These are phyloP conservation scores for Erythrobasidium yunnanense DNA, from an alignment of 768 basidiomycete species.

Conservation along the genomic window DNA sequence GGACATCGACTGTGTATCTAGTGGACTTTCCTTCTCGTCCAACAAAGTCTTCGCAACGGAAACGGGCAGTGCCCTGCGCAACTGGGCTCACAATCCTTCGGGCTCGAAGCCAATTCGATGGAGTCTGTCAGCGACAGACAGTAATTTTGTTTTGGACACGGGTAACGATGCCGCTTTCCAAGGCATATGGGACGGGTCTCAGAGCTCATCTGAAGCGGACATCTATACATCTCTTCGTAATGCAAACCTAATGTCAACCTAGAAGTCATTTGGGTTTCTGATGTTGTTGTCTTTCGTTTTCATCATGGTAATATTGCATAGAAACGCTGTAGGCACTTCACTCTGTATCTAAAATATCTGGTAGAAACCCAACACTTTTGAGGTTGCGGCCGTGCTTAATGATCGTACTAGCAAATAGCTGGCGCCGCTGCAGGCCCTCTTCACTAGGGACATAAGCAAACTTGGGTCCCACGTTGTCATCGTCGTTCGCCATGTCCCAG, in stretches of 20 bases:
- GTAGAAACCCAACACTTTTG: no score
- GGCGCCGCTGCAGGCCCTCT: background rate
- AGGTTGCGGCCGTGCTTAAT: background rate
- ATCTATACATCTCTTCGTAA: background rate
- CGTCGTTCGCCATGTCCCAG: background rate
- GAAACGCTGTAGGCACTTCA: no score
- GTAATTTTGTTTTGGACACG: background rate
- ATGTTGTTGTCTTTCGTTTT: no score
- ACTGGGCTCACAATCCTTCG: slow-evolving; percentile 3
- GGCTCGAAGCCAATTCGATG: slow-evolving; percentile 23
- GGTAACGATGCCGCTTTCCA: background rate
- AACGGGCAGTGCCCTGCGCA: background rate
- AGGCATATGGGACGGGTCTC: slow-evolving; percentile 2
- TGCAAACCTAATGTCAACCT: background rate
- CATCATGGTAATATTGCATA: no score
- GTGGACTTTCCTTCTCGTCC: background rate
- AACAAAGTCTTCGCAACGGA: slow-evolving; percentile 1
- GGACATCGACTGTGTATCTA: slow-evolving; percentile 4
- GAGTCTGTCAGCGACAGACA: background rate
- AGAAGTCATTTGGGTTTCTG: no score
- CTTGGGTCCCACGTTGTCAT: background rate
- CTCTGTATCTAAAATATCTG: no score
- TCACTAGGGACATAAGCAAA: background rate
- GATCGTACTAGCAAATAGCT: background rate
- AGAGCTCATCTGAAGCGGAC: background rate